Evolutionary conservation across 257 asterid genomes (phyloP).

Genomic region (Echium plantagineum): DNA sequence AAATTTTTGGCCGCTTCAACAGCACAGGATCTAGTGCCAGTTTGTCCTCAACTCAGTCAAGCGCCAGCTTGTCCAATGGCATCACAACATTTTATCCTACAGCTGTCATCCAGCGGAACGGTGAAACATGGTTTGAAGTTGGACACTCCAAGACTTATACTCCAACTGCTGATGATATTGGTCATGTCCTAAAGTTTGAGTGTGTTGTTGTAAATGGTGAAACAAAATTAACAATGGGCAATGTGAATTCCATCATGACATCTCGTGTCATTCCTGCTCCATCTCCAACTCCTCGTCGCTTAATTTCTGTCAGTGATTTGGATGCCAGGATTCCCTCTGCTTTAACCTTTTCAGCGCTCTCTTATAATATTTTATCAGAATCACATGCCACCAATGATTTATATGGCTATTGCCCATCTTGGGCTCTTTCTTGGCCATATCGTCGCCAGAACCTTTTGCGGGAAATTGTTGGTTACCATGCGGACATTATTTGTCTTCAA

Average conservation of each 20-base stretch:
- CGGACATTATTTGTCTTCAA: conserved; percentile 82
- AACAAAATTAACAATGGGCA: conserved; percentile 53
- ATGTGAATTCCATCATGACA: conserved; percentile 50
- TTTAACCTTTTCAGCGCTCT: conserved; percentile 69
- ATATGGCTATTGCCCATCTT: conserved; percentile 62
- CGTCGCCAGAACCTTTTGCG: conserved; percentile 65
- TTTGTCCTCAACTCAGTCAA: conserved; percentile 44
- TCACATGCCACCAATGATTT: conserved; percentile 38
- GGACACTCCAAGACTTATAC: conserved; percentile 77
- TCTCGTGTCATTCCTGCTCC: conserved; percentile 98
- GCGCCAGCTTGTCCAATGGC: conserved; percentile 50
- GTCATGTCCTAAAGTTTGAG: conserved; percentile 82
- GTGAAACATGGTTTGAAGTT: conserved; percentile 93
- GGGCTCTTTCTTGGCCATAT: conserved; percentile 92
- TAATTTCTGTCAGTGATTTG: conserved; percentile 41
- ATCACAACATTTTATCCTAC: conserved; percentile 56
- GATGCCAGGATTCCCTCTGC: conserved; percentile 37
- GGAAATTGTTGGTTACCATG: conserved; percentile 69
- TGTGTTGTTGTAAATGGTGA: conserved; percentile 76
- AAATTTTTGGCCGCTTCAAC: conserved; percentile 69
- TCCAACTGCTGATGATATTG: conserved; percentile 84
- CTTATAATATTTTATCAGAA: conserved; percentile 70
- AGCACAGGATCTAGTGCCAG: conserved; percentile 41
- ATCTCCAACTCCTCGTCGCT: conserved; percentile 60
- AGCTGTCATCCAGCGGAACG: conserved; percentile 58